Percentiles rank a stretch among this genome's conserved stretches.
These are phyloP conservation scores for Pyricularia sp. DNA, from an alignment of 2,329 filamentous ascomycete species.

Conservation along the genomic window DNA sequence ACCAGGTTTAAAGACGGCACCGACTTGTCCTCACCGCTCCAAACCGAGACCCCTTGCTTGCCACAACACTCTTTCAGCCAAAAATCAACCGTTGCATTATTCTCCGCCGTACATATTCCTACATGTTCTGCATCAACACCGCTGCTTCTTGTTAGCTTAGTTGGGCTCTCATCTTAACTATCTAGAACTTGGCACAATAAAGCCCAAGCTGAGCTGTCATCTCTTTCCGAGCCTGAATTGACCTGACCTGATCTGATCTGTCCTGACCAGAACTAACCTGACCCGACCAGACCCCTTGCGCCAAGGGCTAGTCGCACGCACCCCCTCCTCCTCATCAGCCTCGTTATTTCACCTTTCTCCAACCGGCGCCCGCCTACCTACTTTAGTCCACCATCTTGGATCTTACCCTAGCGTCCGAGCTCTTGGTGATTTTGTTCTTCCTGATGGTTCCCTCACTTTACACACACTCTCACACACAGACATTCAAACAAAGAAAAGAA, in stretches of 20 bases:
- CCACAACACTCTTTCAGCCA: neutral
- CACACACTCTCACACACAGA: neutral
- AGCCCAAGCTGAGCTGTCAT: neutral
- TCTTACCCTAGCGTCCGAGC: neutral
- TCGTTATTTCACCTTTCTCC: conserved; percentile 1
- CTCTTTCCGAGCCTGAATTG: neutral
- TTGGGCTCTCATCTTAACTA: neutral
- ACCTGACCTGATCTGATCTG: too few relatives aligned
- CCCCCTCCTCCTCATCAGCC: neutral
- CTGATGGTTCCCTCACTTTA: neutral
- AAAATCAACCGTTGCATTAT: neutral
- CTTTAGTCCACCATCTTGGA: neutral
- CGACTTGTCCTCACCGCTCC: neutral
- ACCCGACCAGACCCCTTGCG: neutral
- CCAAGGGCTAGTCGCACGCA: neutral
- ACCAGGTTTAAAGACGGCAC: neutral
- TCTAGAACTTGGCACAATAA: neutral
- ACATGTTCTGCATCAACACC: neutral
- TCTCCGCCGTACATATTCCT: neutral
- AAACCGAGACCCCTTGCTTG: neutral
- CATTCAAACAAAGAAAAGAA: neutral
- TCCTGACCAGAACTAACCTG: too few relatives aligned
- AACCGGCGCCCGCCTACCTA: conserved; percentile 1
- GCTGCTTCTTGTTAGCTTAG: neutral
- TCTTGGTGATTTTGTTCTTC: neutral